Base-by-base conservation (phyloP, 805 yeast species). In the Ogataea salicorniae region DNA sequence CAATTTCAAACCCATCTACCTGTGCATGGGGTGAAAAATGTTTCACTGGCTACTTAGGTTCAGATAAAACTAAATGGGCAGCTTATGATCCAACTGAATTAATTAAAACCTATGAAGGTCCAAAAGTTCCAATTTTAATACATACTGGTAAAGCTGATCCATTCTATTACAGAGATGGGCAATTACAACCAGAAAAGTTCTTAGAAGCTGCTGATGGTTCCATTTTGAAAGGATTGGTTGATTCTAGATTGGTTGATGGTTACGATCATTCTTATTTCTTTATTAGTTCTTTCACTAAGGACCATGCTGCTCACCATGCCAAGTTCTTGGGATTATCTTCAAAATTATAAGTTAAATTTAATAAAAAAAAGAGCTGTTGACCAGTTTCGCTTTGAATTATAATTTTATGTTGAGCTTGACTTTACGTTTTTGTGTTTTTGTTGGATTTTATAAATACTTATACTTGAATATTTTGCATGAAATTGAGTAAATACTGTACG, bases 221-320 rank as follows among this genome's bases (percentile, higher is more conserved):
- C 0, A 65, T 68, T 6, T 83, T 84, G 66, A 77, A 76, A 48
- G 86, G 81, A 5, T 73, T 78, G 46, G 74, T 92, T 48, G 71
- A 77, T 31, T 65, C 86, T 42, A 69, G 79, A 29, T 58, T 80
- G 34, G 95, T 79, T 17, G 90, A 86, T 1, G 96, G 91, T 4
- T 92, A 81, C 61, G 97, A 94, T 61, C 99, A 92, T 63, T 84
- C 91, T 42, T 92, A 91, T 72, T 94, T 78, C 67, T 92, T 90
- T 64, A 76, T 92, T 47, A 76, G 91, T 45, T 68, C 87, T 0
- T 91, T 90, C 66, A 84, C 84, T 13, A 84, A 78, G 47, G 87
- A 81, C 34, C 98, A 94, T 65, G 87, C 96, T 35, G 80, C 77
- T 50, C 92, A 84, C 65, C 97, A 94, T 60, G 95, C 95, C 9